Evolutionary conservation across 1,284 basidiomycete species (phyloP).

Genomic region (Heterobasidion occidentale): DNA sequence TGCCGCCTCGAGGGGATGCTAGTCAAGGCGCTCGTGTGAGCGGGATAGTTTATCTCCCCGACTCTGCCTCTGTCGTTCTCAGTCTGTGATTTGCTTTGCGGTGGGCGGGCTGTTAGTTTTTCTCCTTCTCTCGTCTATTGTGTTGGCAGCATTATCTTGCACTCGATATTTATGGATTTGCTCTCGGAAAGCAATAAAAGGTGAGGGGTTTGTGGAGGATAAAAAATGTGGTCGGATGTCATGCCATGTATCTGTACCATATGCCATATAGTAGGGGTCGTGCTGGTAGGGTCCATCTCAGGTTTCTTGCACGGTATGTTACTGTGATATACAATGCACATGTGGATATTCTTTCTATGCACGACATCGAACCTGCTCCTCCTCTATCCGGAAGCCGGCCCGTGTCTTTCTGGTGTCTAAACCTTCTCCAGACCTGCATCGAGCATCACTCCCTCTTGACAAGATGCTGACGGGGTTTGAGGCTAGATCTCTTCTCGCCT

Average conservation of each 20-base stretch:
- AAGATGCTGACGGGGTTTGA: too few relatives aligned
- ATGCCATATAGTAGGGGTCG: background rate
- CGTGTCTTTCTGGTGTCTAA: too few relatives aligned
- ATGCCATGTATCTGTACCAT: background rate
- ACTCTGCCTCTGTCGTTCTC: background rate
- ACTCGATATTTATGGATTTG: background rate
- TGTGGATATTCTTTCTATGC: too few relatives aligned
- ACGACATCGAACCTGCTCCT: too few relatives aligned
- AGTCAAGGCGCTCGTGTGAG: constrained; percentile 49
- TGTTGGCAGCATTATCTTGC: background rate
- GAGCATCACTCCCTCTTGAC: too few relatives aligned
- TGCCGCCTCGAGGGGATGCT: constrained; percentile 69
- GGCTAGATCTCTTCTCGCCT: too few relatives aligned
- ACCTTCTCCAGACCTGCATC: too few relatives aligned
- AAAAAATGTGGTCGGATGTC: background rate
- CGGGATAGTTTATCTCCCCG: background rate
- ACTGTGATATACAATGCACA: too few relatives aligned
- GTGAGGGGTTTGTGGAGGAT: background rate
- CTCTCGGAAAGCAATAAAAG: background rate
- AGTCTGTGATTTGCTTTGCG: background rate
- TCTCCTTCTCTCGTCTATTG: background rate
- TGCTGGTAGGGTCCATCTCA: too few relatives aligned
- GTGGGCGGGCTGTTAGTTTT: background rate
- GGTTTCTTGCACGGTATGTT: too few relatives aligned
- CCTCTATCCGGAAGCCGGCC: too few relatives aligned